A percentile compares a stretch with the other conserved stretches of the same genome.
Conservation (phyloP, 768 basidiomycete genomes). For the Tremella fuciformis region DNA sequence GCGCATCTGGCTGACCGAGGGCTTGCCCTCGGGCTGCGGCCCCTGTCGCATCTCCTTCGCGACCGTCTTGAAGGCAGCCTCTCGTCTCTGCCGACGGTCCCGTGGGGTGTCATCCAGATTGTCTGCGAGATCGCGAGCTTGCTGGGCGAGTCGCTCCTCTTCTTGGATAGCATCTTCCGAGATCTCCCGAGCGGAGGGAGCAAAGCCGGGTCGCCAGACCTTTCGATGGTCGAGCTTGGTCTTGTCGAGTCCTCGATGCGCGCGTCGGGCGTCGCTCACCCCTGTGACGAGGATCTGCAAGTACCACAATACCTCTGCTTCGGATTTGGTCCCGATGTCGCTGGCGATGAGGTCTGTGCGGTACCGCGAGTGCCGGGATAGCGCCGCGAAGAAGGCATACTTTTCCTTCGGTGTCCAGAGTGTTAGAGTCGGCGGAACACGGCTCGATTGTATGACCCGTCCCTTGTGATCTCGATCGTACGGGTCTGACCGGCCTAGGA, state of each 20-base stretch:
- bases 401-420: conserved; percentile 71
- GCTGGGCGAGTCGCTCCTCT: conserved; percentile 9
- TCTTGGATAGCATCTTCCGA: conserved; percentile 1
- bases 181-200: conserved; percentile 15
- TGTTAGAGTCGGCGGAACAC: neutral
- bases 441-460: neutral
- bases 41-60: neutral
- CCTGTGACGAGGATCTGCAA: conserved; percentile 59
- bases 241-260: neutral
- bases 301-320: conserved; percentile 68
- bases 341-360: conserved; percentile 73
- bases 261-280: conserved; percentile 16
- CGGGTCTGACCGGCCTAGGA: neutral
- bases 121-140: neutral
- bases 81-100: neutral
- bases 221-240: neutral
- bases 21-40: neutral
- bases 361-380: conserved; percentile 66
- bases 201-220: conserved; percentile 12
- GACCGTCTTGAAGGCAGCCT: neutral
- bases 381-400: conserved; percentile 66
- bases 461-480: neutral
- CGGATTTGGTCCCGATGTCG: conserved; percentile 63
- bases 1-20: neutral
- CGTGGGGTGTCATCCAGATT: neutral